Conservation (phyloP, 441 rosid genomes). For the Syzygium malaccense region DNA sequence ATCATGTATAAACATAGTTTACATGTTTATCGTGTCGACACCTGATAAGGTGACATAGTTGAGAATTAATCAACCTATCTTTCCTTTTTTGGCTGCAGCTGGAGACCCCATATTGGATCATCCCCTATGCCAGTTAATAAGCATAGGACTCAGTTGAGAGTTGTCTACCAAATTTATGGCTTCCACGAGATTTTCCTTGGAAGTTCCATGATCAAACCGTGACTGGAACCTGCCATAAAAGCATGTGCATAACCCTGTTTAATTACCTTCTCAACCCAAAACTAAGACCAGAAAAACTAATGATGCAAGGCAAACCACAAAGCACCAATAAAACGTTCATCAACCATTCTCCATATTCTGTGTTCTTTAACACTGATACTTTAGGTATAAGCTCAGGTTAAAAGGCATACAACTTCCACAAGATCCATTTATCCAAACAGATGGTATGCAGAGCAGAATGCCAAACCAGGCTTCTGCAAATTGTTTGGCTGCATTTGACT, state of each 20-base stretch:
- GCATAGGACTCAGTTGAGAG: not conserved
- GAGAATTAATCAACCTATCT: not conserved
- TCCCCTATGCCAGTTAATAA: not conserved
- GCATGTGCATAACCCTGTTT: not conserved
- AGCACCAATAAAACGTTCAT: not conserved
- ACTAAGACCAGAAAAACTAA: not conserved
- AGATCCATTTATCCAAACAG: not conserved
- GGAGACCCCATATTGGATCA: not conserved
- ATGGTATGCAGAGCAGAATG: not conserved
- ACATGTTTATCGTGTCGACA: too few species aligned
- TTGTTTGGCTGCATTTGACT: not conserved
- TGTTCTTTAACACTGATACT: not conserved
- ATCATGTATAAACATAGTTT: too few species aligned
- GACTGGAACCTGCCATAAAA: slow-evolving; percentile 70
- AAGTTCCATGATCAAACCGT: slow-evolving; percentile 84
- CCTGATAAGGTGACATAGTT: too few species aligned
- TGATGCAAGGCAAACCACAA: not conserved
- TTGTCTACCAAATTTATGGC: slow-evolving; percentile 53
- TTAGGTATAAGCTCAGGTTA: not conserved
- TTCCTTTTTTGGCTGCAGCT: not conserved
- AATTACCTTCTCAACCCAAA: not conserved
- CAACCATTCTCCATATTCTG: not conserved
- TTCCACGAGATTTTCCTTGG: slow-evolving; percentile 66
- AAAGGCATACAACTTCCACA: not conserved
- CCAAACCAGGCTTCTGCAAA: not conserved